Evolutionary conservation across 148 eudicot species (phyloP), one percentile per base, ranked within the genome.

Genomic region (Rhododendron ovatum): DNA sequence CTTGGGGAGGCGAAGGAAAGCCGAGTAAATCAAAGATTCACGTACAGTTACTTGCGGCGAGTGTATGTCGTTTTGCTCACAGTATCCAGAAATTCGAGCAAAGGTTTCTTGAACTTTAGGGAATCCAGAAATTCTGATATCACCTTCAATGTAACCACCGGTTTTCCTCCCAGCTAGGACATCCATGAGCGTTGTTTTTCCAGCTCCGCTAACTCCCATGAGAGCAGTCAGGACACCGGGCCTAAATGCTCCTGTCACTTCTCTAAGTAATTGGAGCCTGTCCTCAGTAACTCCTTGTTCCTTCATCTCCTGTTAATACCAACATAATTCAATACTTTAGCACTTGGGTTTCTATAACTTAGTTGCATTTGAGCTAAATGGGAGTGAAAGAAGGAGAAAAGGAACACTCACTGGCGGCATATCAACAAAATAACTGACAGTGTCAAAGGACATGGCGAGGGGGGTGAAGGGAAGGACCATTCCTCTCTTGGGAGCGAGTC

Each of bases 131-230:
- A 94, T 90, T 61, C 67, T 94, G 82, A 92, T 89, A 24, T 83
- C 89, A 47, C 98, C 98, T 11, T 91, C 94, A 2, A 93, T 90
- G 76, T 91, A 92, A 37, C 94, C 95, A 45, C 95, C 94, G 0
- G 96, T 95, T 92, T 93, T 93, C 79, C 96, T 88, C 28, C 98
- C 98, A 0, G 98, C 95, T 85, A 95, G 83, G 67, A 95, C 98
- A 86, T 95, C 98, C 98, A 95, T 95, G 10, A 93, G 91, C 14
- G 98, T 95, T 57, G 98, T 95, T 89, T 95, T 93, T 41, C 98
- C 95, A 43, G 97, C 95, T 37, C 98, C 94, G 77, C 92, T 93
- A 0, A 93, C 91, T 51, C 95, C 92, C 89, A 92, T 92, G 41
- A 71, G 76, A 9, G 76, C 76, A 71, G 83, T 95, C 39, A 95